These are phyloP conservation scores for Naganishia antarctica DNA, from an alignment of 768 basidiomycete genomes.

Conservation along the genomic window DNA sequence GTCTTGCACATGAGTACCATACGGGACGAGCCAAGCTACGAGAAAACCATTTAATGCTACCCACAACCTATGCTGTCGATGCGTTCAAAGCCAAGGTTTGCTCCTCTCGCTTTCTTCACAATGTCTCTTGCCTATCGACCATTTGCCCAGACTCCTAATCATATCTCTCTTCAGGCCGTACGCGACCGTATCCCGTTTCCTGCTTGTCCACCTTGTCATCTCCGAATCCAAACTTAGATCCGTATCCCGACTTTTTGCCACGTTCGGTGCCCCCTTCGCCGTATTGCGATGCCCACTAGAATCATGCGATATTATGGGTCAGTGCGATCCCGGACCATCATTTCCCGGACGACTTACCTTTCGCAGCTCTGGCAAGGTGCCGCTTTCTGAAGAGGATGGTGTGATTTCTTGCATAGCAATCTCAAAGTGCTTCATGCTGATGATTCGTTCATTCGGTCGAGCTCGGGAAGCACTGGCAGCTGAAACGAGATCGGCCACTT, in stretches of 20 bases:
- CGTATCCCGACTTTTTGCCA: constrained; percentile 72
- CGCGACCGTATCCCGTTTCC: constrained; percentile 37
- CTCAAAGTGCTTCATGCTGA: constrained; percentile 61
- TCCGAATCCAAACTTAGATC: constrained; percentile 76
- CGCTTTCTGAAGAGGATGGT: constrained; percentile 73
- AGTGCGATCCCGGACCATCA: background rate
- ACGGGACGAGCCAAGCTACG: no score
- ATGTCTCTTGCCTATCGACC: no score
- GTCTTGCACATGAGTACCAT: no score
- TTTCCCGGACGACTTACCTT: constrained; percentile 57
- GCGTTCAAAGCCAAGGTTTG: no score
- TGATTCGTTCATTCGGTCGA: background rate
- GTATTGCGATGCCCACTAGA: constrained; percentile 87
- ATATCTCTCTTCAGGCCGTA: constrained; percentile 28
- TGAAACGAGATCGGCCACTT: background rate
- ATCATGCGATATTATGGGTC: background rate
- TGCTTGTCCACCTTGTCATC: constrained; percentile 31
- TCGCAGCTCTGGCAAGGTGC: constrained; percentile 33
- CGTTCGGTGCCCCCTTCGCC: constrained; percentile 75
- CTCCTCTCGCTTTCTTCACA: background rate
- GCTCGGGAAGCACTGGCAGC: background rate
- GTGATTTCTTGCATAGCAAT: constrained; percentile 85
- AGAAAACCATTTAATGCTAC: no score
- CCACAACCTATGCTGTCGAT: no score
- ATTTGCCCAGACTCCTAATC: no score